Conservation (phyloP, 2,329 filamentous ascomycete species). For the Thelonectria blattea region DNA sequence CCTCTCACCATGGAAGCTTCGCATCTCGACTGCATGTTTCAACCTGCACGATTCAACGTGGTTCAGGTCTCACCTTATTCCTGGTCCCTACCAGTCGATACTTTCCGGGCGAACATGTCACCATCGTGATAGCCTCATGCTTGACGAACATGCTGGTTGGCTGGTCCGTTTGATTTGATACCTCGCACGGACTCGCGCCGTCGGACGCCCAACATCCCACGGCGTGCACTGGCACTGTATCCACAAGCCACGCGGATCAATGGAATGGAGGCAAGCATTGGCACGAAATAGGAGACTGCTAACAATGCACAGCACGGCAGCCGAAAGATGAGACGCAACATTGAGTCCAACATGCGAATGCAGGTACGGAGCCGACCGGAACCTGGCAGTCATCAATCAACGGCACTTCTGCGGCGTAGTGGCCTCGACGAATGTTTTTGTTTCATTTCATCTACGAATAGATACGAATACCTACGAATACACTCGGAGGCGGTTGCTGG, state of each 20-base stretch:
- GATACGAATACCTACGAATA: too few species aligned
- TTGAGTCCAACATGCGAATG: conserved; percentile 7
- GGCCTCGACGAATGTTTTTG: not conserved
- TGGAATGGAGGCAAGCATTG: conserved; percentile 26
- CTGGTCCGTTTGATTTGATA: conserved; percentile 26
- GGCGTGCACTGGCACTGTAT: conserved; percentile 25
- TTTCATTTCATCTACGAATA: not conserved
- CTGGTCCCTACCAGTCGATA: not conserved
- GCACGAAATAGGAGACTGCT: conserved; percentile 6
- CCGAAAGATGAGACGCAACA: conserved; percentile 2
- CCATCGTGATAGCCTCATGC: conserved; percentile 1
- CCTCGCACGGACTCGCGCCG: conserved; percentile 33
- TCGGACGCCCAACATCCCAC: conserved; percentile 18
- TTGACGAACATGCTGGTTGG: conserved; percentile 2
- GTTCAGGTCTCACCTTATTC: not conserved
- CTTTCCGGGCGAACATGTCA: not conserved
- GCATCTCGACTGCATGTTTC: not conserved
- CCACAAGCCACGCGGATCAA: conserved; percentile 41
- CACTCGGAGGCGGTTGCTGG: not conserved
- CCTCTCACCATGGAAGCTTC: not conserved
- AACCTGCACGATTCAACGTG: not conserved
- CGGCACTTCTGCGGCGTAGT: conserved; percentile 17
- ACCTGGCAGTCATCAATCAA: conserved; percentile 8
- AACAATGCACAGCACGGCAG: conserved; percentile 2
- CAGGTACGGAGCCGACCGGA: conserved; percentile 12